Percentiles rank a stretch among this genome's conserved stretches.
Conservation (phyloP, 2,329 filamentous ascomycete species). For the Balansia obtecta region DNA sequence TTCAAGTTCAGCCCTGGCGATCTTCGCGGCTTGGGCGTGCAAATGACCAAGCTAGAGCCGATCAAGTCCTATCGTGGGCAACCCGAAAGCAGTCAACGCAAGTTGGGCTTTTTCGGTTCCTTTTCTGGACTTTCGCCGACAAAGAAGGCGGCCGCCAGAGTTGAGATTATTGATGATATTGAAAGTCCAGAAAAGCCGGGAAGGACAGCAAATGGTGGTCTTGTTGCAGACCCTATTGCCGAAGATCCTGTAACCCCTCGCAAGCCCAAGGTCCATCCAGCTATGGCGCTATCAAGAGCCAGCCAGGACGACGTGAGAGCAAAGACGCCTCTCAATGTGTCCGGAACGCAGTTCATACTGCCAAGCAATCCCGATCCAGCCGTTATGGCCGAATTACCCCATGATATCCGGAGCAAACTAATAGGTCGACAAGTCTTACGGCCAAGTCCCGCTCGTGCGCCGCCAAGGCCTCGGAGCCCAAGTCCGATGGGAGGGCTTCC, state of each 20-base stretch:
- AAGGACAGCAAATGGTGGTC: constrained; percentile 15
- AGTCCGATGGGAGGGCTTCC: constrained; percentile 37
- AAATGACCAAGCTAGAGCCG: constrained; percentile 84
- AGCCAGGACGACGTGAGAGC: constrained; percentile 40
- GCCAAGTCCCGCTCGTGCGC: constrained; percentile 9
- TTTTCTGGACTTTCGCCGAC: constrained; percentile 27
- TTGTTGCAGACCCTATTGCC: constrained; percentile 38
- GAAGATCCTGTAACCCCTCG: constrained; percentile 41
- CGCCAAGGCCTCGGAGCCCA: constrained; percentile 26
- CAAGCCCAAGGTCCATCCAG: constrained; percentile 41
- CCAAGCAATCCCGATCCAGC: constrained; percentile 70
- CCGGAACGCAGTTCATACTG: constrained; percentile 85
- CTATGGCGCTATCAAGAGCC: constrained; percentile 36
- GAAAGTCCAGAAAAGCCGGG: constrained; percentile 24
- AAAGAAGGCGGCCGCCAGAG: constrained; percentile 24
- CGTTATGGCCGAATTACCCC: constrained; percentile 74
- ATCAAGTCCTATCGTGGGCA: constrained; percentile 41
- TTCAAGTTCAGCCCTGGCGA: constrained; percentile 83
- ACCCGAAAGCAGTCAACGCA: constrained; percentile 65
- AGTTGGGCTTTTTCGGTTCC: constrained; percentile 59
- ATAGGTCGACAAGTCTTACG: constrained; percentile 44
- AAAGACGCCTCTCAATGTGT: constrained; percentile 60
- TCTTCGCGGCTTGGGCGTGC: constrained; percentile 80
- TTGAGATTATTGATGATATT: constrained; percentile 40
- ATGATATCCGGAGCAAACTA: constrained; percentile 68